Evolutionary conservation across 768 basidiomycete species (phyloP).

Genomic region (Pulveroboletus frians): DNA sequence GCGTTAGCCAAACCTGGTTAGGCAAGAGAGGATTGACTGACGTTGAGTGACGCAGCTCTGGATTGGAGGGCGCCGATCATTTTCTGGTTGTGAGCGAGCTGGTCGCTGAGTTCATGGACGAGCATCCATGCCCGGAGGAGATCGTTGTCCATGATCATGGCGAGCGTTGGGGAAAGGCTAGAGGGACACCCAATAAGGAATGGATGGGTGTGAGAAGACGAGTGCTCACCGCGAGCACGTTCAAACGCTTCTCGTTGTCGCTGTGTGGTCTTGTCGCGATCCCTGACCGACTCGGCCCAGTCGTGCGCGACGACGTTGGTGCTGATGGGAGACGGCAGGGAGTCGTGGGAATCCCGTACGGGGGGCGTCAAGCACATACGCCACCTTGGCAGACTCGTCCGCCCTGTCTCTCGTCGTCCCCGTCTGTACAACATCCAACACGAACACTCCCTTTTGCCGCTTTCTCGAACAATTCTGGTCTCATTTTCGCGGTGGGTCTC

Average conservation of each 20-base stretch:
- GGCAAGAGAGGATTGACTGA: constrained; percentile 27
- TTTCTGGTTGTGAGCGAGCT: constrained; percentile 77
- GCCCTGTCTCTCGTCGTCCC: too few relatives aligned
- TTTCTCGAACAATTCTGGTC: background rate
- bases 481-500: too few relatives aligned
- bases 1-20: constrained; percentile 8
- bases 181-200: constrained; percentile 6
- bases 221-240: constrained; percentile 3
- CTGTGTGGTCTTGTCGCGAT: background rate
- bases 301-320: background rate
- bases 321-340: background rate
- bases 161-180: background rate
- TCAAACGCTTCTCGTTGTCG: background rate
- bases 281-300: background rate
- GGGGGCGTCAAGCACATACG: background rate
- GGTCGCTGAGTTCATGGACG: constrained; percentile 76
- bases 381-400: too few relatives aligned
- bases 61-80: constrained; percentile 61
- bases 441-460: constrained; percentile 24
- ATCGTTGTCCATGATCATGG: constrained; percentile 58
- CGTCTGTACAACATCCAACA: constrained; percentile 27
- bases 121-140: constrained; percentile 74
- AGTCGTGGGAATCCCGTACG: constrained; percentile 17
- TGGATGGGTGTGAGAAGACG: background rate
- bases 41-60: constrained; percentile 72